These are phyloP conservation scores for Pythium guiyangense DNA, from an alignment of 352 stramenopile species.

Conservation along the genomic window DNA sequence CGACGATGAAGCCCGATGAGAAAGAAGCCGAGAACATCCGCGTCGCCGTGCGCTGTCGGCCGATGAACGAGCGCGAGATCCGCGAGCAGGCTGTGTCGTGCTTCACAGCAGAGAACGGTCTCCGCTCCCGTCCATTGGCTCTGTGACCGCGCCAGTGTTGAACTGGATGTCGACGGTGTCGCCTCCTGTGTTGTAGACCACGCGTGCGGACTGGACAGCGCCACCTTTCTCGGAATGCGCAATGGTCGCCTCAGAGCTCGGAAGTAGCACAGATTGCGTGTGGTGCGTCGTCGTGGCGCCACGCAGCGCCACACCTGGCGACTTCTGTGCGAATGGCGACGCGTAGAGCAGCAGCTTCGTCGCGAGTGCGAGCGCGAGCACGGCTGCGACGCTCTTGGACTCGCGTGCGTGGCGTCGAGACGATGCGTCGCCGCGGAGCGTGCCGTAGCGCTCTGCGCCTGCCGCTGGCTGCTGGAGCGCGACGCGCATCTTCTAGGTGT, in stretches of 20 bases:
- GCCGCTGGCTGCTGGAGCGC: background rate
- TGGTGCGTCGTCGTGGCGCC: background rate
- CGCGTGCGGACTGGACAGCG: slow-evolving; percentile 3
- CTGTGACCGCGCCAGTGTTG: background rate
- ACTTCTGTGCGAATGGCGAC: background rate
- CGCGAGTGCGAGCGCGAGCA: slow-evolving; percentile 6
- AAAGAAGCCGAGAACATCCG: slow-evolving; percentile 89
- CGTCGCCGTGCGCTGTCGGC: slow-evolving; percentile 88
- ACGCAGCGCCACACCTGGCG: background rate
- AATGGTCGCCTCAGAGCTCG: background rate
- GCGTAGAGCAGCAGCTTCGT: slow-evolving; percentile 7
- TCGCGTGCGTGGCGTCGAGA: background rate
- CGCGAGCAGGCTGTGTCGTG: slow-evolving; percentile 68
- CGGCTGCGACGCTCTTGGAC: background rate
- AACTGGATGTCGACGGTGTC: slow-evolving; percentile 6
- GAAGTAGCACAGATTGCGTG: background rate
- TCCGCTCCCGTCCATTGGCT: background rate
- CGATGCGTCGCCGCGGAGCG: background rate
- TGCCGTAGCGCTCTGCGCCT: slow-evolving; percentile 3
- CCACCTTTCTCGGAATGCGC: too few relatives aligned
- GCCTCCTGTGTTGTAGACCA: background rate
- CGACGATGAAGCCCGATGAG: slow-evolving; percentile 63
- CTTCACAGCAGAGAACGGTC: slow-evolving; percentile 65
- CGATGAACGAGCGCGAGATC: slow-evolving; percentile 89
- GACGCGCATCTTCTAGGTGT: background rate